Base-by-base conservation (phyloP, 352 stramenopile species). In the Phytophthora foliorum region DNA sequence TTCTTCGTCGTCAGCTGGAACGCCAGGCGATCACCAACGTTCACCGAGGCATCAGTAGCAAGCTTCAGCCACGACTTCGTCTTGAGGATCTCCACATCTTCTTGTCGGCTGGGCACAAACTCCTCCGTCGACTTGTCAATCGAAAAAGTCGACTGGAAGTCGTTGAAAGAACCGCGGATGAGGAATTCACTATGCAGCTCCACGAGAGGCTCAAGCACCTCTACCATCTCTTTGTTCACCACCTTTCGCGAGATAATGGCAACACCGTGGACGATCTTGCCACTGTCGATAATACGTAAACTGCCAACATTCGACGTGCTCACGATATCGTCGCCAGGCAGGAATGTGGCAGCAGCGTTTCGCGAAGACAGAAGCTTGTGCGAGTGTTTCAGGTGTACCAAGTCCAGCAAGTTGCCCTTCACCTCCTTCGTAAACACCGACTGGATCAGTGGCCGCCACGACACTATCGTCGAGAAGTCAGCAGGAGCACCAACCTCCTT, bases 371-470 rank as follows among this genome's bases (percentile, higher is more conserved):
- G 53, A 21, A 95, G 51, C 69, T 93, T 92, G 75, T 94, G 92
- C 65, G 84, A 93, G 76, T 96, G 88, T 57, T 88, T 93, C 9
- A 95, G 49, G 65, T 97, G 89, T 41, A 97, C 88, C 5, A 97
- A 55, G 48, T 92, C 73, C 3, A 97, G 72, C 60, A 97, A 42
- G 65, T 96, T 95, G 36, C 86, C 87, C 46, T 88, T 77, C 34
- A 95, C 85, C 48, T 96, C 84, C 55, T 88, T 88, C 13, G 89
- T 84, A 64, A 96, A 94, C 24, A 97, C 78, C 8, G 88, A 90
- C 72, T 91, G 80, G 46, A 96, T 95, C 22, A 97, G 64, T 32
- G 88, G 77, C 44, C 88, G 86, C 88, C 90, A 97, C 53, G 75
- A 85, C 14, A 84, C 86, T 50, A 96, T 87, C 9, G 86, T 95